These are phyloP conservation scores for Pseudogymnoascus sp. DNA, from an alignment of 2,329 filamentous ascomycete genomes.

Conservation along the genomic window DNA sequence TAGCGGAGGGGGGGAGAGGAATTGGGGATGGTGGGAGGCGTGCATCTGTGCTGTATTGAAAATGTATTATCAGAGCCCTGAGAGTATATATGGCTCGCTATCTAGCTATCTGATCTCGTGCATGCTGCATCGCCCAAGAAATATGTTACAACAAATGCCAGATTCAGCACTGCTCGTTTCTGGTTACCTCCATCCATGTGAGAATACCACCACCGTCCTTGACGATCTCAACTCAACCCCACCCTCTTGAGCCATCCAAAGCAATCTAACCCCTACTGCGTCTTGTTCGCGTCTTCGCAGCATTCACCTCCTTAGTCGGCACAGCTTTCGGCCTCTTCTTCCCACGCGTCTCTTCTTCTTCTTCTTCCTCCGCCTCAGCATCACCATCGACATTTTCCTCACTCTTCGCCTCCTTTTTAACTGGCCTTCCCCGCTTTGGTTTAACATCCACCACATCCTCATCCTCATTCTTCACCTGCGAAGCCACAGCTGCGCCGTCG, in stretches of 20 bases:
- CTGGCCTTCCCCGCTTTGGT: constrained; percentile 27
- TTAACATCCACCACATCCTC: constrained; percentile 24
- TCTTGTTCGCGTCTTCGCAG: background rate
- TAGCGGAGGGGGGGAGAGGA: background rate
- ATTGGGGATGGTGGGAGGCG: background rate
- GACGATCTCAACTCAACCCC: background rate
- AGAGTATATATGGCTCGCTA: background rate
- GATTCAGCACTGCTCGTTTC: background rate
- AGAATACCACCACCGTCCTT: background rate
- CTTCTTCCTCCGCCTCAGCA: constrained; percentile 14
- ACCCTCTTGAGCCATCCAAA: background rate
- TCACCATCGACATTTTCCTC: constrained; percentile 18
- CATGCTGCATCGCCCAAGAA: background rate
- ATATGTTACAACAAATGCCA: background rate
- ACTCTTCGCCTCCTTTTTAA: constrained; percentile 22
- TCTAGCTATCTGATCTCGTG: background rate
- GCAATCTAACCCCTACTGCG: background rate
- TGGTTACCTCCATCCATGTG: background rate
- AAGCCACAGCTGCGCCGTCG: constrained; percentile 16
- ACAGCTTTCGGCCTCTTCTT: background rate
- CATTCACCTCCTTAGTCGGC: constrained; percentile 17
- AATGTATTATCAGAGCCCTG: background rate
- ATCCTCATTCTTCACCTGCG: constrained; percentile 22
- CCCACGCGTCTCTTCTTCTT: constrained; percentile 8
- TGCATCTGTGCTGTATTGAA: background rate